phyloP scores from a whole-genome alignment of 2,329 filamentous ascomycete genomes.

The Exophiala sp. region DNA sequence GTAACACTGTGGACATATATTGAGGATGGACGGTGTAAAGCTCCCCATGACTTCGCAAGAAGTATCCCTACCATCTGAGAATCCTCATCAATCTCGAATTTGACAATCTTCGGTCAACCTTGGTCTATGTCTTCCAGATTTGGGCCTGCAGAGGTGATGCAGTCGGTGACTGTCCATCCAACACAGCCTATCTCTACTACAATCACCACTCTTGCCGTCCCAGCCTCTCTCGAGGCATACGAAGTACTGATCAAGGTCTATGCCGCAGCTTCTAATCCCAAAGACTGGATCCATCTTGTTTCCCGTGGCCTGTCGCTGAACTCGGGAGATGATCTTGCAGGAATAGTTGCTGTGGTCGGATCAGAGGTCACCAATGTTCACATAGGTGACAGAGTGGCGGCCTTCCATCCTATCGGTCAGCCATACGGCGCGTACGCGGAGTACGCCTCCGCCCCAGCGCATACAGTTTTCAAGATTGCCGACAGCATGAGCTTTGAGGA shows the following conservation, averaged over 20 bases:
- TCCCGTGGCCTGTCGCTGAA: conserved; percentile 8
- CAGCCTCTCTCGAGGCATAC: conserved; percentile 33
- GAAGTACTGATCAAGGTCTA: conserved; percentile 42
- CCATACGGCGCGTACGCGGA: conserved; percentile 42
- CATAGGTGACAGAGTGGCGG: conserved; percentile 37
- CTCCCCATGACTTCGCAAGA: background rate
- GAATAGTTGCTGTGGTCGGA: conserved; percentile 28
- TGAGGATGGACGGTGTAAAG: background rate
- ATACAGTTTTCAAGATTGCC: conserved; percentile 28
- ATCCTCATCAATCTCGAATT: background rate
- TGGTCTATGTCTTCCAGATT: background rate
- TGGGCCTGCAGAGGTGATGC: background rate
- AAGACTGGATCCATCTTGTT: conserved; percentile 42
- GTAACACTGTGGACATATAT: background rate
- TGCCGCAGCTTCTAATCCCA: conserved; percentile 46
- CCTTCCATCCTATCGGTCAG: conserved; percentile 28
- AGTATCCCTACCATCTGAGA: background rate
- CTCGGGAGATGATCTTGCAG: conserved; percentile 31
- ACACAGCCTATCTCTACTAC: conserved; percentile 11
- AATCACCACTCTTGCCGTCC: conserved; percentile 34
- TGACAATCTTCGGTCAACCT: background rate
- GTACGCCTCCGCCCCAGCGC: conserved; percentile 31
- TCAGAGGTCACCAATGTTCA: conserved; percentile 10
- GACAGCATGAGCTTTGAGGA: conserved; percentile 34
- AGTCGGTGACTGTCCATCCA: conserved; percentile 9